Evolutionary conservation across 1,284 basidiomycete species (phyloP).

Genomic region (Mycosarcoma mackinlayi): DNA sequence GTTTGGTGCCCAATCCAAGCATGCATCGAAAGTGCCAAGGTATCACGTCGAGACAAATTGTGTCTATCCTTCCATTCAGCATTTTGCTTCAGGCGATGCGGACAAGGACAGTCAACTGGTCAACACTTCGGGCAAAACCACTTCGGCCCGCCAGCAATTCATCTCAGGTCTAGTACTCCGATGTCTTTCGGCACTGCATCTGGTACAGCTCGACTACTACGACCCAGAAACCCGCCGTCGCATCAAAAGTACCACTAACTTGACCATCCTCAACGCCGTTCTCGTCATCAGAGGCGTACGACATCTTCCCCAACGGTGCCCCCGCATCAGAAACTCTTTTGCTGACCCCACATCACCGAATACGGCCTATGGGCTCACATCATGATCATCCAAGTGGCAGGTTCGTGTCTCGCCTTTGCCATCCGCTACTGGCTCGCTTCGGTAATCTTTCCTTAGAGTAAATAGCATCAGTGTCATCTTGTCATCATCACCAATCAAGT

Average conservation of each 20-base stretch:
- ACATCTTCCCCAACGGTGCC: background rate
- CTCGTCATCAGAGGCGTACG: conserved; percentile 58
- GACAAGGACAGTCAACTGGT: background rate
- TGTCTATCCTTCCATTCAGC: conserved; percentile 54
- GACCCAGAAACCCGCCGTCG: background rate
- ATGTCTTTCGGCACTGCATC: conserved; percentile 17
- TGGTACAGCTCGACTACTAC: conserved; percentile 49
- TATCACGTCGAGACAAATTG: conserved; percentile 23
- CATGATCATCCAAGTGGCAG: conserved; percentile 57
- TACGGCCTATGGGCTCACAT: conserved; percentile 50
- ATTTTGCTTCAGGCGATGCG: conserved; percentile 16
- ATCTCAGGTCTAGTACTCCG: conserved; percentile 28
- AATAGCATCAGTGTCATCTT: too few species aligned
- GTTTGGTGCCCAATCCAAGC: conserved; percentile 91
- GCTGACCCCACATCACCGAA: conserved; percentile 48
- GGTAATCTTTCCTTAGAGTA: conserved; percentile 57
- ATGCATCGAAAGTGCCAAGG: conserved; percentile 86
- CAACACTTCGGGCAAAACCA: conserved; percentile 16
- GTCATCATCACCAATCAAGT: too few species aligned
- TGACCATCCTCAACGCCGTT: conserved; percentile 64
- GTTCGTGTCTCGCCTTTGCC: conserved; percentile 56
- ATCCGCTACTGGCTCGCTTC: conserved; percentile 62
- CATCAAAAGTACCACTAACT: conserved; percentile 58
- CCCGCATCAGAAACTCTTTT: conserved; percentile 3
- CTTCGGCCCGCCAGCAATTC: conserved; percentile 12